A percentile compares a stretch with the other conserved stretches of the same genome.
These are phyloP conservation scores for Platanus orientalis DNA, from an alignment of 164 flowering plant genomes.

Conservation along the genomic window DNA sequence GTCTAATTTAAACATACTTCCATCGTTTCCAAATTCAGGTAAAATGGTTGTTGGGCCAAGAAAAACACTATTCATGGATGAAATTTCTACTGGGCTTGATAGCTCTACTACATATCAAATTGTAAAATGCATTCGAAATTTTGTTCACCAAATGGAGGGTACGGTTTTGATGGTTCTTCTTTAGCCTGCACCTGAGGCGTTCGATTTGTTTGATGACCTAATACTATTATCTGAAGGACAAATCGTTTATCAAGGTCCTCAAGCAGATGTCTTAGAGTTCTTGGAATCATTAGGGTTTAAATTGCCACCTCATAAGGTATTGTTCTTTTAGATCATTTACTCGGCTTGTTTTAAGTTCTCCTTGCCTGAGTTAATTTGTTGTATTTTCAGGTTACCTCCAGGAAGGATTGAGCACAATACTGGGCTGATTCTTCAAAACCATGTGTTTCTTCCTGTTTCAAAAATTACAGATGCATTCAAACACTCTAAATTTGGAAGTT, in stretches of 20 bases:
- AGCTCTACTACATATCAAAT: slow-evolving; percentile 94
- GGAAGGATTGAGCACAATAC: slow-evolving; percentile 85
- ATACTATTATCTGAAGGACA: slow-evolving; percentile 76
- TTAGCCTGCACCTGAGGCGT: slow-evolving; percentile 96
- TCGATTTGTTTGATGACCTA: slow-evolving; percentile 85
- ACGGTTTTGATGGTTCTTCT: slow-evolving; percentile 86
- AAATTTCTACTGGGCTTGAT: slow-evolving; percentile 96
- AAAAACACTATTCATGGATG: slow-evolving; percentile 94
- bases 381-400: slow-evolving; percentile 71
- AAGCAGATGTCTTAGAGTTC: slow-evolving; percentile 57
- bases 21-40: slow-evolving; percentile 35
- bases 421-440: slow-evolving; percentile 80
- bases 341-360: not conserved
- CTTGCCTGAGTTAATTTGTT: slow-evolving; percentile 4
- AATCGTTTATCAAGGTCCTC: slow-evolving; percentile 81
- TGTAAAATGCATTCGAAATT: slow-evolving; percentile 70
- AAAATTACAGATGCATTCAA: slow-evolving; percentile 66
- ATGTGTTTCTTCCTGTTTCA: slow-evolving; percentile 46
- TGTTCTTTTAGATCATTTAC: slow-evolving; percentile 1
- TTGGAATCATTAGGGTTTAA: slow-evolving; percentile 79
- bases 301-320: slow-evolving; percentile 83
- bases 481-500: slow-evolving; percentile 49
- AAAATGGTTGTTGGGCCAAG: slow-evolving; percentile 96
- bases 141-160: slow-evolving; percentile 83
- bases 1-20: not conserved